phyloP scores from a whole-genome alignment of 2,329 filamentous ascomycete genomes.

The Phyllosticta capitalensis region DNA sequence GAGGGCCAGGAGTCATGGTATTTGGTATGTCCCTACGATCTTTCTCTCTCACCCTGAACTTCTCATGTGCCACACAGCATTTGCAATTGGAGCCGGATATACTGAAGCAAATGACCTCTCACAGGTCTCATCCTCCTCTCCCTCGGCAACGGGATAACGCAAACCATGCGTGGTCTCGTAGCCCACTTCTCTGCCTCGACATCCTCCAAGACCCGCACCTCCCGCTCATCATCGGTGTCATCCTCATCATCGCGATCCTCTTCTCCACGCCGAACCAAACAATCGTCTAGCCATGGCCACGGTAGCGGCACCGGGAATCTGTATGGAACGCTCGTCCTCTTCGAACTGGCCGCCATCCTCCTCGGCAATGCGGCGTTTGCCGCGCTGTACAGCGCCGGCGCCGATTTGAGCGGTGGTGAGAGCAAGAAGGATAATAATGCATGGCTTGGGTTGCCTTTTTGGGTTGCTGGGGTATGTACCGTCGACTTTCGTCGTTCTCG shows the following conservation, averaged over 20 bases:
- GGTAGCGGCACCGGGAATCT: not conserved
- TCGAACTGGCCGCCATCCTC: conserved; percentile 2
- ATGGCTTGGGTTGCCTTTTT: conserved; percentile 7
- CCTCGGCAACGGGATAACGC: conserved; percentile 5
- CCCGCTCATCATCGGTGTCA: not conserved
- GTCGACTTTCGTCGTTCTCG: not conserved
- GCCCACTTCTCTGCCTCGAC: not conserved
- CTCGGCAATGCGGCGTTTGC: conserved; percentile 5
- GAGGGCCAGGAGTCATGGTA: not conserved
- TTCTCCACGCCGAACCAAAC: no score
- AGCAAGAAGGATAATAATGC: not conserved
- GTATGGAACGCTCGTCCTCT: conserved; percentile 2
- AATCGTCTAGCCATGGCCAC: not conserved
- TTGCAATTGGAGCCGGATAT: not conserved
- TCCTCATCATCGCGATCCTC: not conserved
- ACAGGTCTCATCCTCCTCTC: not conserved
- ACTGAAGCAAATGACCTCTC: not conserved
- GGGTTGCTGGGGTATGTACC: conserved; percentile 3
- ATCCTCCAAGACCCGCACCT: not conserved
- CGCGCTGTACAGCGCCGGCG: not conserved
- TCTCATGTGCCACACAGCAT: not conserved
- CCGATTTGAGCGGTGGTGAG: not conserved
- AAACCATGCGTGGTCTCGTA: conserved; percentile 6
- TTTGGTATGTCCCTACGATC: not conserved
- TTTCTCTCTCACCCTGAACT: not conserved